A percentile compares a stretch with the other conserved stretches of the same genome.
Conservation (phyloP, 2,329 filamentous ascomycete species). For the Fusarium sp. region DNA sequence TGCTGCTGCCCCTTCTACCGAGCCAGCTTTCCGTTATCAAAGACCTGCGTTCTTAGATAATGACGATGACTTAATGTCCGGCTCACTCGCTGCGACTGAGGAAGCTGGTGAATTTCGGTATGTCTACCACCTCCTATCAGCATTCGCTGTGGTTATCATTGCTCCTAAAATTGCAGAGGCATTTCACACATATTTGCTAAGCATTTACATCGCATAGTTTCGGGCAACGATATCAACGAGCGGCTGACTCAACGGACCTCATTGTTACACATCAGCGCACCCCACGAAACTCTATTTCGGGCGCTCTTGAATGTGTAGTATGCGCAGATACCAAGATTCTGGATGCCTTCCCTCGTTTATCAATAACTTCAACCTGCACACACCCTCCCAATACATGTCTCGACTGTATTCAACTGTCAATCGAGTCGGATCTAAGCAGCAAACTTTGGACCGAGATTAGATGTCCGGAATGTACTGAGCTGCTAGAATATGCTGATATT, state of each 20-base stretch:
- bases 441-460: conserved; percentile 58
- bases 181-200: conserved; percentile 17
- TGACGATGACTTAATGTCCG: conserved; percentile 31
- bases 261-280: conserved; percentile 49
- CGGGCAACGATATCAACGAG: conserved; percentile 51
- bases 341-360: conserved; percentile 48
- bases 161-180: background rate
- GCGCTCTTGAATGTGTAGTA: conserved; percentile 51
- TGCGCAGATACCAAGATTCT: conserved; percentile 50
- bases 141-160: background rate
- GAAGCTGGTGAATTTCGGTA: conserved; percentile 50
- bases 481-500: conserved; percentile 58
- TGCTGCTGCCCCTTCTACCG: conserved; percentile 9
- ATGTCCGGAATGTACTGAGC: conserved; percentile 63
- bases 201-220: conserved; percentile 36
- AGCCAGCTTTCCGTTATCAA: conserved; percentile 32
- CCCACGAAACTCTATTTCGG: conserved; percentile 34
- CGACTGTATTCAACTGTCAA: conserved; percentile 51
- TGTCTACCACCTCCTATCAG: background rate
- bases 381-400: conserved; percentile 51
- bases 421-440: conserved; percentile 49
- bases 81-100: conserved; percentile 21
- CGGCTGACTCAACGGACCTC: conserved; percentile 41
- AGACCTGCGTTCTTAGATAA: conserved; percentile 39
- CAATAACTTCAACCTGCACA: conserved; percentile 49